Conservation (phyloP, 306 rosid species). For the Begonia peltatifolia region DNA sequence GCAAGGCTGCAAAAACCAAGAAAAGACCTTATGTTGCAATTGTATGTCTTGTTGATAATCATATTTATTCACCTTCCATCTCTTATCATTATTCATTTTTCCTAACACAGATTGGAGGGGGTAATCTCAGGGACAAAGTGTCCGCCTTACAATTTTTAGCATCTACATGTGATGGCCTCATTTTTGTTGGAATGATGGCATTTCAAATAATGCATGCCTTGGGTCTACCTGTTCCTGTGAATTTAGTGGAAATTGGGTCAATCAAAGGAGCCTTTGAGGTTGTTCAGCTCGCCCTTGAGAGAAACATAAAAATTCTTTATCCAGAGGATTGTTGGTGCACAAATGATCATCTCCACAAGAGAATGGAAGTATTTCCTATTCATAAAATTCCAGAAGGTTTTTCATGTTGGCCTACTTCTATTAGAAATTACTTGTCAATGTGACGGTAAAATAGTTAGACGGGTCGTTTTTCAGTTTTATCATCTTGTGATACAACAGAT, state of each 20-base stretch:
- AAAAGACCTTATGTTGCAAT: conserved; percentile 65
- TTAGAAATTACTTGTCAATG: too few species aligned
- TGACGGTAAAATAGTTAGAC: too few species aligned
- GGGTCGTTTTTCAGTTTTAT: conserved; percentile 8
- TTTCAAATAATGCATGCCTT: conserved; percentile 80
- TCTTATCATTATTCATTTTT: neutral
- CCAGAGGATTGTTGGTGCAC: conserved; percentile 83
- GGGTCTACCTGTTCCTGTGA: conserved; percentile 42
- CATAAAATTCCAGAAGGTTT: conserved; percentile 53
- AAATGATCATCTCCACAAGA: conserved; percentile 27
- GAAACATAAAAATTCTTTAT: conserved; percentile 37
- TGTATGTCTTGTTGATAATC: conserved; percentile 32
- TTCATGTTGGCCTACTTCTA: too few species aligned
- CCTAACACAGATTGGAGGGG: conserved; percentile 72
- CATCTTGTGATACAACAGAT: neutral
- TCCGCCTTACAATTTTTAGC: conserved; percentile 62
- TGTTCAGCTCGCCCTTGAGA: conserved; percentile 33
- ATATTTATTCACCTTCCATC: neutral
- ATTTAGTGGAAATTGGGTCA: conserved; percentile 37
- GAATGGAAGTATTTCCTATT: conserved; percentile 41
- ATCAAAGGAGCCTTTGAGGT: conserved; percentile 36
- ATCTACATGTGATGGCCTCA: conserved; percentile 53
- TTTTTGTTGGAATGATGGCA: conserved; percentile 81
- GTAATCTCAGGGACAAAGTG: conserved; percentile 44
- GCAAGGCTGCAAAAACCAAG: conserved; percentile 28